A percentile compares a stretch with the other conserved stretches of the same genome.
These are phyloP conservation scores for Fusarium continuum DNA, from an alignment of 2,329 filamentous ascomycete genomes.

Conservation along the genomic window DNA sequence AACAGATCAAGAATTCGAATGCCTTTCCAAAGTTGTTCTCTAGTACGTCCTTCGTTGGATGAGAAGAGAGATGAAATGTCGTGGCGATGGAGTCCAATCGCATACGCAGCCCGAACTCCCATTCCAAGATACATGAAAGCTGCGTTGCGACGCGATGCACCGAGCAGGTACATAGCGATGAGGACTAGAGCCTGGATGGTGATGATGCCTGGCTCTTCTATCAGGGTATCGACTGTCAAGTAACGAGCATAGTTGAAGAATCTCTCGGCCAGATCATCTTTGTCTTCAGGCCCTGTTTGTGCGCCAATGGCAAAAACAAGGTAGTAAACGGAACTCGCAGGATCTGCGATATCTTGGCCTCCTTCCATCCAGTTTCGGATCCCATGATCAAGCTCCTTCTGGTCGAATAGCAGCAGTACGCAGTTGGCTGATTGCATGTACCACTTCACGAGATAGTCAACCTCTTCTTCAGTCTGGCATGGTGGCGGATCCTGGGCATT, in stretches of 20 bases:
- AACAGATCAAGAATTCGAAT: slow-evolving; percentile 48
- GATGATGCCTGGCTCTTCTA: slow-evolving; percentile 49
- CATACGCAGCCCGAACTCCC: slow-evolving; percentile 50
- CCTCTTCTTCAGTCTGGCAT: slow-evolving; percentile 38
- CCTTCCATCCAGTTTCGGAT: slow-evolving; percentile 45
- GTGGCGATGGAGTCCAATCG: slow-evolving; percentile 46
- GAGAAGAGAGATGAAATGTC: slow-evolving; percentile 45
- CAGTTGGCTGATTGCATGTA: slow-evolving; percentile 44
- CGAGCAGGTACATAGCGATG: slow-evolving; percentile 51
- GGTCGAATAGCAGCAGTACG: slow-evolving; percentile 47
- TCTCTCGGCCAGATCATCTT: slow-evolving; percentile 46
- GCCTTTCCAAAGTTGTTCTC: slow-evolving; percentile 48
- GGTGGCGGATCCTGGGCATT: slow-evolving; percentile 39
- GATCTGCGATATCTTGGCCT: slow-evolving; percentile 29
- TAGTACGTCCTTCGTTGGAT: slow-evolving; percentile 31
- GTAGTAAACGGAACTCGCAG: slow-evolving; percentile 39
- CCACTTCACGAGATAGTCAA: slow-evolving; percentile 45
- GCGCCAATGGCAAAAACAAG: slow-evolving; percentile 47
- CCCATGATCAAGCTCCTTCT: slow-evolving; percentile 38
- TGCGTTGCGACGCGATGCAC: slow-evolving; percentile 48
- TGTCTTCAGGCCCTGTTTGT: slow-evolving; percentile 46
- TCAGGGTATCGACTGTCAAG: slow-evolving; percentile 45
- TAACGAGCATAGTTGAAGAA: slow-evolving; percentile 50
- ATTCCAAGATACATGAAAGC: slow-evolving; percentile 52
- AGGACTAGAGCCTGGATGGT: slow-evolving; percentile 48